Evolutionary conservation across 1,284 basidiomycete species (phyloP).

Genomic region (Ceratobasidium theobromae): DNA sequence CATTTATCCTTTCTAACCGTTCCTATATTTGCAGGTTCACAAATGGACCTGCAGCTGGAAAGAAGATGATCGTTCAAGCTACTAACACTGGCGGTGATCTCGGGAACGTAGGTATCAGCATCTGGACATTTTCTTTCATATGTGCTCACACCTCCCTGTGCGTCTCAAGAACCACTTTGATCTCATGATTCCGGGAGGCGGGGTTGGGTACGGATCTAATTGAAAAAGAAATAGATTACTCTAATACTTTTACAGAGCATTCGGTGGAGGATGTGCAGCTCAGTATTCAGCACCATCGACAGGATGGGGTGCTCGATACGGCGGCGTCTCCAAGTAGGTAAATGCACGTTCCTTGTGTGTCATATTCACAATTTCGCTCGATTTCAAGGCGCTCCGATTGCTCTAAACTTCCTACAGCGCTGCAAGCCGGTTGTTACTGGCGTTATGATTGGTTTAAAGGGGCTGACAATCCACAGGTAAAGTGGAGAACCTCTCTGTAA

Average conservation of each 20-base stretch:
- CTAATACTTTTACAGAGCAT: slow-evolving; percentile 4
- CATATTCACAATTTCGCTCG: too few species aligned
- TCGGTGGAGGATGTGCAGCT: slow-evolving; percentile 31
- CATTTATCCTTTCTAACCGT: background rate
- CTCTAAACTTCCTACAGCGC: slow-evolving; percentile 29
- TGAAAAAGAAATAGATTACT: background rate
- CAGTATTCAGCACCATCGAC: slow-evolving; percentile 32
- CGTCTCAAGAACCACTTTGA: slow-evolving; percentile 35
- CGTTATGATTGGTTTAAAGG: slow-evolving; percentile 33
- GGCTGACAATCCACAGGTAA: slow-evolving; percentile 31
- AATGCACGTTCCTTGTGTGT: background rate
- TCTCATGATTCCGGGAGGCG: slow-evolving; percentile 36
- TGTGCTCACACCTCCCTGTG: background rate
- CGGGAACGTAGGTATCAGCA: slow-evolving; percentile 16
- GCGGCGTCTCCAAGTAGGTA: slow-evolving; percentile 32
- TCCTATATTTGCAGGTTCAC: slow-evolving; percentile 34
- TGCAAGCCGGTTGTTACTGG: slow-evolving; percentile 33
- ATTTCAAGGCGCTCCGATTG: slow-evolving; percentile 28
- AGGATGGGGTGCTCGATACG: slow-evolving; percentile 33
- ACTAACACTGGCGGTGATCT: slow-evolving; percentile 36
- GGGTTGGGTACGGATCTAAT: slow-evolving; percentile 31
- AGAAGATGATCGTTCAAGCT: slow-evolving; percentile 35
- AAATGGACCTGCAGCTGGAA: slow-evolving; percentile 34
- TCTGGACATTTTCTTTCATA: background rate
- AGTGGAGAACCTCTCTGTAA: background rate